Evolutionary conservation across 768 basidiomycete species (phyloP), one percentile per base, ranked within the genome.

Genomic region (Thelephora aurantiotincta): DNA sequence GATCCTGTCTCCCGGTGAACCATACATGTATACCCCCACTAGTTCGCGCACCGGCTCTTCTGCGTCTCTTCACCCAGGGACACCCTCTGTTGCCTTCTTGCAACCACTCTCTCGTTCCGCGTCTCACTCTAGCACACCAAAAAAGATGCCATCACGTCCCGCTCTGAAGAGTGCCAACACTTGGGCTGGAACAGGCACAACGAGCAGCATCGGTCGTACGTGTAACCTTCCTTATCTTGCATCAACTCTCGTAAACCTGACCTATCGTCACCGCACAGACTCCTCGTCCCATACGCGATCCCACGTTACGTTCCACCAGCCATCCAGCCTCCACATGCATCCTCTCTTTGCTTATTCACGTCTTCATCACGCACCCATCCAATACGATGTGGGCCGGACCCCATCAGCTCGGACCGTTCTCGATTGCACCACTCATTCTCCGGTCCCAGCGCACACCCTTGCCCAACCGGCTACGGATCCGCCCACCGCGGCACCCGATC

Each of bases 381-480:
- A 72, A 26, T 82, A 76, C 59, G 76, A 82, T 55, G 60, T 77
- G 16, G 65, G 63, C 1, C 75, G 68, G 52, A 67, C 76, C 1
- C 80, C 80, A 11, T 76, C 77, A 18, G 66, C 74, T 13, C 69
- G 70, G 33, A 75, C 74, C 16, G 68, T 81, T 37, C 64, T 79
- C 18, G 77, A 80, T 52, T 70, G 71, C 7, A 68, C 65, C 11
- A 76, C 74, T 2, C 72, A 69, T 50, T 62, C 65, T 2, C 63
- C 80, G 2, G 72, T 82, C 34, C 75, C 78, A 11, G 55, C 68
- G 3, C 71, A 71, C 51, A 77, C 73, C 0, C 71, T 82, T 38
- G 60, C 70, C 1, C 75, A 80, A 55, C 76, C 80, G 6, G 78
- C 80, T 13, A 82, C 80, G 2, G 74, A 79, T 48, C 80, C 80